These are phyloP conservation scores for Globisporangium paroecandrum DNA, from an alignment of 352 stramenopile genomes.

Conservation along the genomic window DNA sequence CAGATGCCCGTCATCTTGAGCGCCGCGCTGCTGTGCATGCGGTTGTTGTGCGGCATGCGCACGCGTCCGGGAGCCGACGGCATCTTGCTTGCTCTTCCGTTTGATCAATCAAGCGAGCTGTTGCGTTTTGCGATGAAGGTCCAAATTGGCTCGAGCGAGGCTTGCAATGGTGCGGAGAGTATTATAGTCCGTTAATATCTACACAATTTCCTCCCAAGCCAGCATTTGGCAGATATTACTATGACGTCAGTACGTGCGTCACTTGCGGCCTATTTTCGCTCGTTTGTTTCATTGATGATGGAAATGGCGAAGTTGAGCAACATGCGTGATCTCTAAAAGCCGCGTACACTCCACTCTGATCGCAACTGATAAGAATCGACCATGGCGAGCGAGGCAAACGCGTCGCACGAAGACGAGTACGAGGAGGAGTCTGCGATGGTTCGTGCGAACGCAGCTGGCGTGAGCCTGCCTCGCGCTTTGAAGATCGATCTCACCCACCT, in stretches of 20 bases:
- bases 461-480: not conserved
- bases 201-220: not conserved
- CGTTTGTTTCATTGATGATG: not conserved
- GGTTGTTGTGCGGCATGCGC: conserved; percentile 97
- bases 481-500: not conserved
- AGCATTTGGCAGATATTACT: not conserved
- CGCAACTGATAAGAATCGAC: not conserved
- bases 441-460: not conserved
- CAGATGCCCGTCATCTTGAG: conserved; percentile 97
- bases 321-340: not conserved
- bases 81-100: conserved; percentile 43
- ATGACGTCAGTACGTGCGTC: not conserved
- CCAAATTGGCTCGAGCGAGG: no score
- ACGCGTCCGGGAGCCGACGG: conserved; percentile 83
- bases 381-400: conserved; percentile 23
- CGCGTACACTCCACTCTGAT: not conserved
- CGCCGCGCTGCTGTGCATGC: conserved; percentile 91
- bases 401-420: conserved; percentile 20
- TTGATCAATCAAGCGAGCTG: not conserved
- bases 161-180: no score
- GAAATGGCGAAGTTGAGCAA: not conserved
- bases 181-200: not conserved
- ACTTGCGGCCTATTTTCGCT: not conserved
- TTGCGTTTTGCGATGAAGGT: not conserved
- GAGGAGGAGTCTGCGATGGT: conserved; percentile 15